Conservation (phyloP, 805 yeast species). For the Suhomyces xylopsoci region DNA sequence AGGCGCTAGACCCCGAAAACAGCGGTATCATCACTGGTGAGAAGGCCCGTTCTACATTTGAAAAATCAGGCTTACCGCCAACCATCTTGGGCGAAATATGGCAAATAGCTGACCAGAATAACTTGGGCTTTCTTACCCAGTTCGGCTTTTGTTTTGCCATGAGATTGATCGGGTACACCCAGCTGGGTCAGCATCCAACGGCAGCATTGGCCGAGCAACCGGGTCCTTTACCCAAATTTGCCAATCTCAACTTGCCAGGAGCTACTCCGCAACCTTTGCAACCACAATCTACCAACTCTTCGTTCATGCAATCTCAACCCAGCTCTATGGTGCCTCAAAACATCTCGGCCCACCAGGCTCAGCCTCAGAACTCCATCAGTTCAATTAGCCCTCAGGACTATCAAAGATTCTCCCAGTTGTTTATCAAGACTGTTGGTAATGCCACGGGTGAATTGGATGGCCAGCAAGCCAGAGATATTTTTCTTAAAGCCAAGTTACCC, state of each 20-base stretch:
- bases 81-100: slow-evolving; percentile 83
- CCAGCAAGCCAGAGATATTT: slow-evolving; percentile 77
- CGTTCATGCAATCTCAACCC: slow-evolving; percentile 44
- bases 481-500: slow-evolving; percentile 84
- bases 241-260: slow-evolving; percentile 20
- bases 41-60: slow-evolving; percentile 76
- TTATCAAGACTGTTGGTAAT: slow-evolving; percentile 62
- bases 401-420: slow-evolving; percentile 65
- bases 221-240: slow-evolving; percentile 66
- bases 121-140: slow-evolving; percentile 79
- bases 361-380: slow-evolving; percentile 38
- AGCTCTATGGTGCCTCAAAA: slow-evolving; percentile 33
- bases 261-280: slow-evolving; percentile 8
- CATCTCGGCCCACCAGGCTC: slow-evolving; percentile 32
- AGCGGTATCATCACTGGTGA: slow-evolving; percentile 87
- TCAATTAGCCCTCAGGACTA: slow-evolving; percentile 56
- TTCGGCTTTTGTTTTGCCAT: slow-evolving; percentile 80
- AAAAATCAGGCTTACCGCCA: slow-evolving; percentile 80
- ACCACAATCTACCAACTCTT: slow-evolving; percentile 35
- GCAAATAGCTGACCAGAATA: slow-evolving; percentile 89
- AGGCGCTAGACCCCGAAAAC: slow-evolving; percentile 71
- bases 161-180: slow-evolving; percentile 86
- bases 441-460: slow-evolving; percentile 63
- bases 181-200: slow-evolving; percentile 59
- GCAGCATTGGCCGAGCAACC: slow-evolving; percentile 51